Conservation (phyloP, 305 asterid species). For the Rubia tinctorum region DNA sequence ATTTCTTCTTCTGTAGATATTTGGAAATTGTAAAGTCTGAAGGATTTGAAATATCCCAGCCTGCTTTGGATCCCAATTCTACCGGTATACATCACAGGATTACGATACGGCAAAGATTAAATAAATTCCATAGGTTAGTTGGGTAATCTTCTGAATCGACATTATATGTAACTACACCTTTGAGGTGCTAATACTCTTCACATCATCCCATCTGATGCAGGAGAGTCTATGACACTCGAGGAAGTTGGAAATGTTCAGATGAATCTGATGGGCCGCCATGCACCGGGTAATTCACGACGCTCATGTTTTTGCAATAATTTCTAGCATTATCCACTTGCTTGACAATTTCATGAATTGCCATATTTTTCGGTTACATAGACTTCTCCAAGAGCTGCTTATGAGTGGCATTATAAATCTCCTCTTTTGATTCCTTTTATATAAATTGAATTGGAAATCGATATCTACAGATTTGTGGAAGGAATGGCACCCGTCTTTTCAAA, state of each 20-base stretch:
- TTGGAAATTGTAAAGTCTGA: constrained; percentile 71
- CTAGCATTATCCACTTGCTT: neutral
- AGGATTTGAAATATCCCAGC: constrained; percentile 98
- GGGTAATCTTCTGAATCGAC: constrained; percentile 15
- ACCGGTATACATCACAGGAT: constrained; percentile 98
- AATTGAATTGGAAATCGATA: constrained; percentile 8
- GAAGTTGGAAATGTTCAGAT: constrained; percentile 78
- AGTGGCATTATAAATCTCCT: neutral
- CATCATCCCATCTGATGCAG: constrained; percentile 42
- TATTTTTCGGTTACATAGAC: neutral
- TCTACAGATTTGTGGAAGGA: constrained; percentile 95
- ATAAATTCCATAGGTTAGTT: constrained; percentile 73
- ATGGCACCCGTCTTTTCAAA: constrained; percentile 99
- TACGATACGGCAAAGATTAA: constrained; percentile 72
- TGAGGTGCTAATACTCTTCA: constrained; percentile 18
- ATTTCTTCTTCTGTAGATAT: constrained; percentile 40
- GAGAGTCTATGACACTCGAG: constrained; percentile 84
- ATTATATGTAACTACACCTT: constrained; percentile 22
- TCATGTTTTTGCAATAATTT: constrained; percentile 3
- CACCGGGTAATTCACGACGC: constrained; percentile 54
- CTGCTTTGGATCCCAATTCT: constrained; percentile 98
- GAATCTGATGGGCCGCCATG: constrained; percentile 97
- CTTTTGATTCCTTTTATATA: neutral
- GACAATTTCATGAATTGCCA: neutral
- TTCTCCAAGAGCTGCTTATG: neutral